phyloP scores from a whole-genome alignment of 1,284 basidiomycete species.

The Moesziomyces aphidis region DNA sequence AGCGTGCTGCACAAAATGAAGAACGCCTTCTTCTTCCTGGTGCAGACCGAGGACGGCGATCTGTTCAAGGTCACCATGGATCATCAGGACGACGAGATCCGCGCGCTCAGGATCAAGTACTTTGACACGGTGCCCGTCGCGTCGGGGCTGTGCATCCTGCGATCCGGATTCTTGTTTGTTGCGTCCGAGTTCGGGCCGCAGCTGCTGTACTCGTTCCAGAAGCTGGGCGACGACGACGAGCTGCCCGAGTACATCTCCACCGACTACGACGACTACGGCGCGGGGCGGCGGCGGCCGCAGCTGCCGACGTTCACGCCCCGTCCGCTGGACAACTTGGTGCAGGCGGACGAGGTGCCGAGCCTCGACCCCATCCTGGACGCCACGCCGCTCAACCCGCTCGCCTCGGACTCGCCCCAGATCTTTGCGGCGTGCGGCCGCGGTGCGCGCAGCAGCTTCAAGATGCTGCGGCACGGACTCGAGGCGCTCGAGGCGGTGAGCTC shows the following conservation, averaged over 20 bases:
- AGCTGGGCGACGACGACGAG: conserved; percentile 67
- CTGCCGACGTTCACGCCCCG: conserved; percentile 62
- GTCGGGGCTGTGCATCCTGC: conserved; percentile 58
- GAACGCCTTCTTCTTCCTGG: conserved; percentile 65
- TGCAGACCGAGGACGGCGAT: conserved; percentile 66
- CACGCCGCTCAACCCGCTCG: conserved; percentile 57
- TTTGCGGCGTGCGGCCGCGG: conserved; percentile 63
- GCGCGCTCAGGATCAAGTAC: conserved; percentile 65
- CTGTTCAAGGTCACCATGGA: conserved; percentile 67
- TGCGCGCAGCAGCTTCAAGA: conserved; percentile 63
- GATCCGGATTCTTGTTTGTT: conserved; percentile 66
- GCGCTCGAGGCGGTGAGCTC: conserved; percentile 66
- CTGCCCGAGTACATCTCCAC: conserved; percentile 59
- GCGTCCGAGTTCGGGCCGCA: conserved; percentile 62
- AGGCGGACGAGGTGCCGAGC: conserved; percentile 59
- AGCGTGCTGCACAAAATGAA: conserved; percentile 67
- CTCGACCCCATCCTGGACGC: conserved; percentile 66
- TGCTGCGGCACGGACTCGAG: conserved; percentile 65
- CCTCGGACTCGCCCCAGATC: conserved; percentile 64
- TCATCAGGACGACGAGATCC: conserved; percentile 65
- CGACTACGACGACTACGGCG: conserved; percentile 54
- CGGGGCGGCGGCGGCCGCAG: conserved; percentile 31
- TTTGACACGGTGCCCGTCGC: conserved; percentile 67
- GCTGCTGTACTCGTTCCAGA: conserved; percentile 66
- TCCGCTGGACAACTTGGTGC: conserved; percentile 61